Evolutionary conservation across 73 alveolate species (phyloP).

Genomic region (Symbiodinium pilosum): DNA sequence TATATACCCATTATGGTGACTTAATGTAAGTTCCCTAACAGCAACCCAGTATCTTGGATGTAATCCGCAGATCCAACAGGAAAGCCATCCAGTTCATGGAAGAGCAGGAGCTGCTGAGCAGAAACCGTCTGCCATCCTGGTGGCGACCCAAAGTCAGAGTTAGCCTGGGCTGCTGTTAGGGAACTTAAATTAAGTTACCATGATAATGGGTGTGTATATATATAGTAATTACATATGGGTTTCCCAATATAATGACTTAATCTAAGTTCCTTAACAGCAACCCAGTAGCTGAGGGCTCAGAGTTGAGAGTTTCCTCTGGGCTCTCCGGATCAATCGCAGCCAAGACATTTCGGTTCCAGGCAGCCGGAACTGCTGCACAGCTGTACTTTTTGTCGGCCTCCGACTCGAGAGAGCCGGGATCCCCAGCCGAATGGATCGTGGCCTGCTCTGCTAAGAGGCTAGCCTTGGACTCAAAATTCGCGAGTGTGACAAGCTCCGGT

Average conservation of each 20-base stretch:
- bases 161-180: too few species aligned
- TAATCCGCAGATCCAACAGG: background rate
- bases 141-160: background rate
- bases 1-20: too few species aligned
- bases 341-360: conserved; percentile 62
- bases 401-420: background rate
- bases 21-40: too few species aligned
- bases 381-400: background rate
- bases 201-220: too few species aligned
- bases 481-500: conserved; percentile 62
- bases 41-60: too few species aligned
- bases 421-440: conserved; percentile 36
- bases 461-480: conserved; percentile 78
- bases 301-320: background rate
- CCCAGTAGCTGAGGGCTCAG: conserved; percentile 6
- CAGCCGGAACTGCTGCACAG: conserved; percentile 49
- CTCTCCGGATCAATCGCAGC: background rate
- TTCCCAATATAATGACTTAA: too few species aligned
- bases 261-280: too few species aligned
- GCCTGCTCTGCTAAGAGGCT: conserved; percentile 83
- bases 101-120: conserved; percentile 19
- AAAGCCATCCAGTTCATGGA: background rate
- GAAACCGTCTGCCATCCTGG: conserved; percentile 64
- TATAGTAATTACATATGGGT: too few species aligned
- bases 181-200: too few species aligned